These are phyloP conservation scores for Phytophthora cactorum DNA, from an alignment of 352 stramenopile genomes.

Conservation along the genomic window DNA sequence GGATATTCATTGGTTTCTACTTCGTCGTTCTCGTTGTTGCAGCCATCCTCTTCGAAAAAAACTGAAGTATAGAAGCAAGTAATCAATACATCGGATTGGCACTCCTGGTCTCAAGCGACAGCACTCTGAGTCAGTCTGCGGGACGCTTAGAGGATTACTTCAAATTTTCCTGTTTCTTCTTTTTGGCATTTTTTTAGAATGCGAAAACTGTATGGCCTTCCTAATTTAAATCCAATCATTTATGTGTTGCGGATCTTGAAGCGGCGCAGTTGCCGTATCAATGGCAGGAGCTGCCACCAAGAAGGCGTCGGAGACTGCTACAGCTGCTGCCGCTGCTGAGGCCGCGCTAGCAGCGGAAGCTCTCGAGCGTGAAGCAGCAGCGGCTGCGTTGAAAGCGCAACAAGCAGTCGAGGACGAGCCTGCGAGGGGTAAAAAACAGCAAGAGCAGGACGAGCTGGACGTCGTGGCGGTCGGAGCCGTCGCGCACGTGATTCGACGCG, in stretches of 20 bases:
- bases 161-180: too few species aligned
- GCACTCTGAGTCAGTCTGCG: too few species aligned
- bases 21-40: too few species aligned
- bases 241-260: constrained; percentile 23
- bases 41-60: too few species aligned
- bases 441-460: constrained; percentile 51
- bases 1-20: too few species aligned
- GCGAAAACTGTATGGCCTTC: too few species aligned
- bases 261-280: constrained; percentile 6
- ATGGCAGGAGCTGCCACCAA: constrained; percentile 23
- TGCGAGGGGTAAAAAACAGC: constrained; percentile 8
- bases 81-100: too few species aligned
- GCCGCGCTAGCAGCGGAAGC: constrained; percentile 10
- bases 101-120: too few species aligned
- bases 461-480: constrained; percentile 76
- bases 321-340: constrained; percentile 12
- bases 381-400: constrained; percentile 10
- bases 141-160: too few species aligned
- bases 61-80: too few species aligned
- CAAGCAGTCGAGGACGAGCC: constrained; percentile 21
- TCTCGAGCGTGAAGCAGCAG: constrained; percentile 14
- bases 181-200: too few species aligned
- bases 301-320: constrained; percentile 10
- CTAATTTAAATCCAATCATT: too few species aligned
- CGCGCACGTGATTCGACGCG: constrained; percentile 73